phyloP scores from a whole-genome alignment of 495 filamentous ascomycete genomes.

The Penicillium parvum region DNA sequence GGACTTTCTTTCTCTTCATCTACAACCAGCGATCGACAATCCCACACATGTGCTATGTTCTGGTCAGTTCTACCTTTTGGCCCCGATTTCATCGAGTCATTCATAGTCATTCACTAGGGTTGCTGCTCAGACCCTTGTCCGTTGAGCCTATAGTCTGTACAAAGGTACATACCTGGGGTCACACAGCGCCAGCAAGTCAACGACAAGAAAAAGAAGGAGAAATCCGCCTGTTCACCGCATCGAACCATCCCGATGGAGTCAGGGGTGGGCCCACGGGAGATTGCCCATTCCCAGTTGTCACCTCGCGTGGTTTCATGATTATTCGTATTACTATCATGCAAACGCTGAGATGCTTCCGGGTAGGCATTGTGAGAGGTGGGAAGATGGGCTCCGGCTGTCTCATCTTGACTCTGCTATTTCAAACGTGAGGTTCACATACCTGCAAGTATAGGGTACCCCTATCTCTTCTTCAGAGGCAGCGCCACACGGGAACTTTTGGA shows the following conservation, averaged over 20 bases:
- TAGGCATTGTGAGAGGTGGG: too few relatives aligned
- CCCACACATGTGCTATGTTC: slow-evolving; percentile 22
- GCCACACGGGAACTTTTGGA: slow-evolving; percentile 27
- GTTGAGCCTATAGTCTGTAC: background rate
- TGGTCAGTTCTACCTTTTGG: background rate
- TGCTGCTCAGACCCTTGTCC: slow-evolving; percentile 3
- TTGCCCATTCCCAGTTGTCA: slow-evolving; percentile 28
- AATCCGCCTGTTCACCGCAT: slow-evolving; percentile 20
- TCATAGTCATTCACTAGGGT: background rate
- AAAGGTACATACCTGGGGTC: background rate
- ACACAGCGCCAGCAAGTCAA: background rate
- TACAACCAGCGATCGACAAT: slow-evolving; percentile 25
- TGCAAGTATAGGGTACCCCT: too few relatives aligned
- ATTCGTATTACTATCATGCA: too few relatives aligned
- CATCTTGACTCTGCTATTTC: too few relatives aligned
- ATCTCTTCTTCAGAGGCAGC: slow-evolving; percentile 17
- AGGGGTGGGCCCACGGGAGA: slow-evolving; percentile 28
- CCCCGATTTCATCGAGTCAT: slow-evolving; percentile 15
- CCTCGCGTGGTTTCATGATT: slow-evolving; percentile 30
- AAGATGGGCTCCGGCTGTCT: too few relatives aligned
- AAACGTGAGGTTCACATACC: too few relatives aligned
- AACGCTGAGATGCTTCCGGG: background rate
- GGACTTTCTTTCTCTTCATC: slow-evolving; percentile 9
- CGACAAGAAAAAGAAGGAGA: slow-evolving; percentile 4
- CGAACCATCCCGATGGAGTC: slow-evolving; percentile 25